Conservation (phyloP, 768 basidiomycete species). For the Boletellus emodensis region DNA sequence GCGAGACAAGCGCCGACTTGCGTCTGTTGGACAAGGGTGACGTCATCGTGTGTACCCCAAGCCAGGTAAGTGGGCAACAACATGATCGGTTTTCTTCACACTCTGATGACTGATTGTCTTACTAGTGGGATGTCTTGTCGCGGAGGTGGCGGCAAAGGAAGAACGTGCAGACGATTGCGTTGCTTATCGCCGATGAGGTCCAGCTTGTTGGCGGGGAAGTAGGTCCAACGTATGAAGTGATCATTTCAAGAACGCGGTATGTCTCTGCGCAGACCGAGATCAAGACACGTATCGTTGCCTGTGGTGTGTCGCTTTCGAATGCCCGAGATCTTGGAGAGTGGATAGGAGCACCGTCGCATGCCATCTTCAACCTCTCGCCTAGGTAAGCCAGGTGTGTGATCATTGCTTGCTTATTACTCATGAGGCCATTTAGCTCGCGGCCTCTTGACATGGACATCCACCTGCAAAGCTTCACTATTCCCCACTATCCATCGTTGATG, state of each 20-base stretch:
- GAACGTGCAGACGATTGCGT: conserved; percentile 89
- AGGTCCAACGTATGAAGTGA: conserved; percentile 94
- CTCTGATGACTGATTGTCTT: neutral
- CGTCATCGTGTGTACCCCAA: conserved; percentile 90
- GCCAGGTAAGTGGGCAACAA: conserved; percentile 53
- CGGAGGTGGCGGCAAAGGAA: conserved; percentile 95
- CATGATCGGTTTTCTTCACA: neutral
- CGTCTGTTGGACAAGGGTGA: conserved; percentile 88
- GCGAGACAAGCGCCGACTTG: conserved; percentile 90
- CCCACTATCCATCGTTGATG: conserved; percentile 99
- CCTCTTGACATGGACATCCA: conserved; percentile 97
- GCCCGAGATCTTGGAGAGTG: conserved; percentile 95
- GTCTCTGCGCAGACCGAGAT: conserved; percentile 91
- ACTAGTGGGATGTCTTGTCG: conserved; percentile 91
- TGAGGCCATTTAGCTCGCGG: conserved; percentile 60
- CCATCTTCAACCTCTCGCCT: conserved; percentile 97
- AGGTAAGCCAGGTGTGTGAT: conserved; percentile 43
- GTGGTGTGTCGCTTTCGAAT: conserved; percentile 92
- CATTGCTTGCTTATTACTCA: conserved; percentile 8
- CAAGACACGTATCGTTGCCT: conserved; percentile 92
- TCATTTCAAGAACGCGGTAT: conserved; percentile 95
- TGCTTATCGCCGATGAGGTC: conserved; percentile 93
- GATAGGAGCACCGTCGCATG: conserved; percentile 92
- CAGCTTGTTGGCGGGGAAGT: conserved; percentile 94
- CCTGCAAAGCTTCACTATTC: conserved; percentile 89